Percentiles rank a stretch among this genome's conserved stretches.
These are phyloP conservation scores for Mucor sp. DNA, from an alignment of 371 early-diverging fungal genomes.

Conservation along the genomic window DNA sequence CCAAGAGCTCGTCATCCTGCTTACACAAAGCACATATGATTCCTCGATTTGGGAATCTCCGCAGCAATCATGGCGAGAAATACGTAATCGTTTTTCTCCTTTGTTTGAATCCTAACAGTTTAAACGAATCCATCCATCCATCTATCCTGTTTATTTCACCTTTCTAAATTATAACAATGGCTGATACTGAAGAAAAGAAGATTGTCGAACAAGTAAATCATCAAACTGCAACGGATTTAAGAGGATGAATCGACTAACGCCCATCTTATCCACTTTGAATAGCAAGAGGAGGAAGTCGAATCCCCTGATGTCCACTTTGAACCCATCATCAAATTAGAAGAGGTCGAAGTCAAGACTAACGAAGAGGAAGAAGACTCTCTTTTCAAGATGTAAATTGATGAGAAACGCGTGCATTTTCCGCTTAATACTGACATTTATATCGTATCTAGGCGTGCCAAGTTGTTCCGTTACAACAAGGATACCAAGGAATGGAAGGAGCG, in stretches of 20 bases:
- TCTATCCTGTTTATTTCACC: constrained; percentile 1
- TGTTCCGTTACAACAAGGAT: constrained; percentile 93
- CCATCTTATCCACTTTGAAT: neutral
- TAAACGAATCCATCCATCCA: constrained; percentile 31
- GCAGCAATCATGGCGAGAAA: neutral
- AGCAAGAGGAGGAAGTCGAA: constrained; percentile 76
- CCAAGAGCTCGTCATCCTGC: neutral
- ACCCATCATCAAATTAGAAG: constrained; percentile 91
- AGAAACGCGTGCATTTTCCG: neutral
- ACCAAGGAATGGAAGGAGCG: constrained; percentile 98
- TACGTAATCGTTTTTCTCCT: constrained; percentile 4
- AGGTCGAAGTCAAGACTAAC: constrained; percentile 90
- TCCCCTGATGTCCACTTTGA: constrained; percentile 95
- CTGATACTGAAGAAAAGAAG: constrained; percentile 39
- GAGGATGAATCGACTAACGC: neutral
- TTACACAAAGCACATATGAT: neutral
- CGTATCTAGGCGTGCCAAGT: constrained; percentile 88
- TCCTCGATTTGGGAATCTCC: neutral
- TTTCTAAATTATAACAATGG: constrained; percentile 18
- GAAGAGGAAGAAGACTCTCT: constrained; percentile 94
- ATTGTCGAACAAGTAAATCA: constrained; percentile 32
- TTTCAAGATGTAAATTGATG: constrained; percentile 88
- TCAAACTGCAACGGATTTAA: neutral
- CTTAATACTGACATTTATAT: neutral
- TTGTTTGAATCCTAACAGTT: constrained; percentile 1